Evolutionary conservation across 106 monocot species (phyloP), one percentile per base, ranked within the genome.

Genomic region (Acorus calamus): DNA sequence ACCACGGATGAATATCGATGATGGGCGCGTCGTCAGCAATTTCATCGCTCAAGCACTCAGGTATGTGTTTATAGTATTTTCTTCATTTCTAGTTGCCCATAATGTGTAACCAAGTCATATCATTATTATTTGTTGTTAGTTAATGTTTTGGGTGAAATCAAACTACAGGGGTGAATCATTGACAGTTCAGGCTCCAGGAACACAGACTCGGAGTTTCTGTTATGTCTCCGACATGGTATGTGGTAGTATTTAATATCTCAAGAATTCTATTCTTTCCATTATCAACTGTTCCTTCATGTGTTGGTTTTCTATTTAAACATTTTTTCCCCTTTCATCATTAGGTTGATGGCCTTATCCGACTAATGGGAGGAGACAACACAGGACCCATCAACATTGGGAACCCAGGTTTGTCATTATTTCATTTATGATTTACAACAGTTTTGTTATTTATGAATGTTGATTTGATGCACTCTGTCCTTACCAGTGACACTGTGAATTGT

Each of bases 1-100:
- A 11, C 96, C 96, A 48, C 80, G 96, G 12, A 94, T 94, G 94
- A 96, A 96, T 60, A 96, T 96, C 42, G 96, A 96, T 74, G 96
- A 96, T 67, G 96, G 96, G 4, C 90, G 91, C 71, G 96, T 96
- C 43, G 96, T 96, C 52, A 96, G 96, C 45, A 96, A 96, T 61
- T 96, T 96, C 69, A 91, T 96, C 43, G 96, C 96, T 68, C 96
- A 96, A 77, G 96, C 96, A 66, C 60, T 96, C 4, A 82, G 90
- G 90, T 94, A 71, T 28, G 71, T 11, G 11, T 59, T 6, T 8
- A 54, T 59, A 3, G 8, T 64, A 12, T 13, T 48, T 48, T 9
- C 45, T 9, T 52, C 60, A 54, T 2, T 11, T 9, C 42, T 54
- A 65, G 14, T 50, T 9, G n/a, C 42, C 49, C n/a, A n/a, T 43